Evolutionary conservation across 108 stramenopile species (phyloP), one percentile per base, ranked within the genome.

Genomic region (Conticribra guillardii): DNA sequence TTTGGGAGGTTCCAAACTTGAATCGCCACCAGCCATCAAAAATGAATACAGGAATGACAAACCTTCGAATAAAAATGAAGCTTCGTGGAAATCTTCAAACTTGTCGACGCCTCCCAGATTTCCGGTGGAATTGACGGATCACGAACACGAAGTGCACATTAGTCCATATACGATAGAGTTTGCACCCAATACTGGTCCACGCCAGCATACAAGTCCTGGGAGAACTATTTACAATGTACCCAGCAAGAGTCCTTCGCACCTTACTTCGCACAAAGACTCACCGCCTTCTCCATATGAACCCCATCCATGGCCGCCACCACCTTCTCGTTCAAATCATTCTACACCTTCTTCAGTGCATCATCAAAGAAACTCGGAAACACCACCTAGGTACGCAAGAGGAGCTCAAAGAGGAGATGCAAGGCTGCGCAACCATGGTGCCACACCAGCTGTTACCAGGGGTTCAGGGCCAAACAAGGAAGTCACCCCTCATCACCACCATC

Each of bases 151-250:
- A 23, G 31, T n/a, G 34, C 33, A 22, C 11, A 54, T 19, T 24
- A 11, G 28, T 37, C 19, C 30, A 2, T 21, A 29, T 22, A 45
- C 8, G 30, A 49, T 63, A 23, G 44, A 11, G 32, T 44, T 4
- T 21, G 27, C 48, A 37, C 65, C 29, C 49, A 17, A 30, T 24
- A 14, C 11, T 60, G 61, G 67, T 16, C 67, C 60, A 14, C 62
- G 21, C 8, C 76, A 67, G 17, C 76, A 76, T 30, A 48, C 37
- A n/a, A 76, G 76, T 59, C 76, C 76, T 32, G 76, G 76, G 0
- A 66, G 61, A 41, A 76, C 76, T 22, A 56, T 76, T 28, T 76
- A 76, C 55, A 60, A 76, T 26, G 67, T 76, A 31, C 53, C 76
- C 4, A 70, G 69, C 31, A 70, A 70, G 18, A 70, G 69, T 51